Base-by-base conservation (phyloP, 306 rosid species). In the Corylus heterophylla region DNA sequence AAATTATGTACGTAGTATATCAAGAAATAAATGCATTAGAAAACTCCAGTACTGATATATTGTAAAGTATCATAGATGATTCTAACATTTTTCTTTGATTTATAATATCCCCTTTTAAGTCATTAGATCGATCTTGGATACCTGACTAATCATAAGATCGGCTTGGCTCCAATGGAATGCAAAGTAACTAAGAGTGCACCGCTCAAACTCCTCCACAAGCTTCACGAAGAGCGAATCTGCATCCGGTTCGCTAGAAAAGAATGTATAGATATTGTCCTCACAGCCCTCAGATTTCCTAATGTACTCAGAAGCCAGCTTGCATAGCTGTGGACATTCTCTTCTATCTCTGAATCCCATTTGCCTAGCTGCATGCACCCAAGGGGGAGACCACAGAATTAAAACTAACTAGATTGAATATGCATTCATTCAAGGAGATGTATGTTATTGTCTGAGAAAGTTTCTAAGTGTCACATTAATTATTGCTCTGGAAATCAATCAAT, bases 141-240 rank as follows among this genome's bases (percentile, higher is more conserved):
- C 99, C 98, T 96, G 98, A 79, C 87, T 93, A 74, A 96, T 90
- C 91, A 89, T 83, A 47, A 86, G 63, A 80, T 96, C 97, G 35
- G 94, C 92, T 31, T 86, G 87, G 49, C 84, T 88, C 99, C 99
- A 96, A 81, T 96, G 99, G 79, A 93, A 96, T 25, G 97, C 93
- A 78, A 91, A 93, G 84, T 96, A 96, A 85, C 97, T 96, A 39
- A 96, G 96, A 78, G 93, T 96, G 84, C 99, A 96, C 85, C 98
- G 85, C 88, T 96, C 99, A 76, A 96, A 93, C 86, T 96, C 99
- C 82, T 96, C 99, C 56, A 96, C 94, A 66, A 96, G 99, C 89
- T 96, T 96, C 61, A 96, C 99, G 66, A 82, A 90, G 13, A 96
- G 94, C 0, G 99, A 96, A 93, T 93, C 96, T 0, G 91, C 98